Conservation (phyloP, 768 basidiomycete genomes). For the Mrakia hoshinonis region DNA sequence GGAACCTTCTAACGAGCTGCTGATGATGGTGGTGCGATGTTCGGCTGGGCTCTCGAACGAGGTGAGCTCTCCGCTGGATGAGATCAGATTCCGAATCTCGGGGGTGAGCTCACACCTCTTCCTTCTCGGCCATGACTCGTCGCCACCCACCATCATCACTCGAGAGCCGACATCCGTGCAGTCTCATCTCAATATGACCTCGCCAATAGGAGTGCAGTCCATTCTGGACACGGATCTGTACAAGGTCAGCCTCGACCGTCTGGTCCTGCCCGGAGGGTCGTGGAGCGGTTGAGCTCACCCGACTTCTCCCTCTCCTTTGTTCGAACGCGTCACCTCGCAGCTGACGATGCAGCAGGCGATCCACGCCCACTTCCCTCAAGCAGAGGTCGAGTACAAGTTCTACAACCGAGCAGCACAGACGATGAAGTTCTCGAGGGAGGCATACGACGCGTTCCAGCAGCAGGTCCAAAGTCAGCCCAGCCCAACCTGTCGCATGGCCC, state of each 20-base stretch:
- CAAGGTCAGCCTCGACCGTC: slow-evolving; percentile 55
- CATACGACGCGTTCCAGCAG: slow-evolving; percentile 54
- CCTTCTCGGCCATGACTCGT: background rate
- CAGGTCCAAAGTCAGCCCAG: slow-evolving; percentile 48
- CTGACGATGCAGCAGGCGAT: slow-evolving; percentile 95
- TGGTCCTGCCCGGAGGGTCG: slow-evolving; percentile 5
- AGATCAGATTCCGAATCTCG: too few species aligned
- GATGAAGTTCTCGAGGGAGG: slow-evolving; percentile 54
- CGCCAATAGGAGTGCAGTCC: slow-evolving; percentile 43
- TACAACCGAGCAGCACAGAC: slow-evolving; percentile 42
- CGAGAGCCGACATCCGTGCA: background rate
- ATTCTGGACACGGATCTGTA: slow-evolving; percentile 90
- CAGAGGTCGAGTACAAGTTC: slow-evolving; percentile 41
- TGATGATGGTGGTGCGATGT: too few species aligned
- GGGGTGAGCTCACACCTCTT: background rate
- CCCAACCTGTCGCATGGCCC: background rate
- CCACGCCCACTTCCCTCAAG: slow-evolving; percentile 62
- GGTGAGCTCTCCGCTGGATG: too few species aligned
- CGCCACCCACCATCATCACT: background rate
- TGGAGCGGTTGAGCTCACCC: background rate
- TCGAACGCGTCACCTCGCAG: slow-evolving; percentile 42
- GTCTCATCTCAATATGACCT: background rate
- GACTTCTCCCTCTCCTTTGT: slow-evolving; percentile 6
- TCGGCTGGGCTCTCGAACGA: too few species aligned
- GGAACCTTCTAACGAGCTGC: too few species aligned